Base-by-base conservation (phyloP, 2,329 filamentous ascomycete species). In the Bisporella sp. region DNA sequence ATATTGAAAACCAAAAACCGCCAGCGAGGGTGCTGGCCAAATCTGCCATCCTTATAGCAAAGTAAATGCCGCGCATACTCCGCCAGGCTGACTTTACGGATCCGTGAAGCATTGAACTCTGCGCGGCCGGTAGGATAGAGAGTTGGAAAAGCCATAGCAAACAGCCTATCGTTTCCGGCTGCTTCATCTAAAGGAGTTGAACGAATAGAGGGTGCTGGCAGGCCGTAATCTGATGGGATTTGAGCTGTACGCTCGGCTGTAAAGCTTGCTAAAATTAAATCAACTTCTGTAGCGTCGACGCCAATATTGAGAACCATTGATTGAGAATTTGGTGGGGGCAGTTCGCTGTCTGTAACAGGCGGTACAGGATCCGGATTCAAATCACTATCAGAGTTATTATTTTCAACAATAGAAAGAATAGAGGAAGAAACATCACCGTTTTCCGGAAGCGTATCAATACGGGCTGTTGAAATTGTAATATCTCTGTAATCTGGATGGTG, bases 141-240 rank as follows among this genome's bases (percentile, higher is more conserved):
- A 11, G 30, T 45, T 31, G 43, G 43, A 30, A 45, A 45, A 21
- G n/a, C 43, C 5, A 45, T 45, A 45, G 43, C 29, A 45, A 45
- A 45, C 21, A 45, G 30, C 30, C 43, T 32, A 30, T 45, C 30
- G 6, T 32, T 45, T 21, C 43, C 30, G 2, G 43, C n/a, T 21
- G 43, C 43, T 45, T 45, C 4, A 32, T 45, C 21, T 11, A 45
- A 31, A 31, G 5, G 43, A 21, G 43, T 45, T 4, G 8, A 21
- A n/a, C 41, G 41, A 42, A 42, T 29, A n/a, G 8, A 8, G 41
- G n/a, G 41, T 42, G 13, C 41, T 2, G 41, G 41, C 12, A 42
- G 41, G 3, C 41, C 13, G 21, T 21, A 21, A 21, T 21, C 21
- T 21, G 21, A 21, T 21, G 21, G 21, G 21, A 21, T 21, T 21